Evolutionary conservation across 345 rosid species (phyloP).

Genomic region (Rhizophora mangle): DNA sequence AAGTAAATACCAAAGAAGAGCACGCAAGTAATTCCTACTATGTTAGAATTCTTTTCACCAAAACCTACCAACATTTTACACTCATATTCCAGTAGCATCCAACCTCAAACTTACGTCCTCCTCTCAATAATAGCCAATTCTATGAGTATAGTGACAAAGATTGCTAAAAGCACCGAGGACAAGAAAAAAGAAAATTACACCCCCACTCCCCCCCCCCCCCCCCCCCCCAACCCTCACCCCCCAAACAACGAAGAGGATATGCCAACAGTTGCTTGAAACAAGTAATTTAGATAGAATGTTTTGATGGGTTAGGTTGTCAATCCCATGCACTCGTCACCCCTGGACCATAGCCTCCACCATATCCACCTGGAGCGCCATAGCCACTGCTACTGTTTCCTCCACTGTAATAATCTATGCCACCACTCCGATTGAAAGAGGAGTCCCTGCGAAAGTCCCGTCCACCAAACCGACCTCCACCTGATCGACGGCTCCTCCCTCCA

Average conservation of each 20-base stretch:
- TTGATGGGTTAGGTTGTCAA: slow-evolving; percentile 20
- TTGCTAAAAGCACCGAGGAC: slow-evolving; percentile 13
- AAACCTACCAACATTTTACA: slow-evolving; percentile 34
- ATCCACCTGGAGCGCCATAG: slow-evolving; percentile 12
- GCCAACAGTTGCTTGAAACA: slow-evolving; percentile 20
- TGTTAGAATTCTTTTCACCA: slow-evolving; percentile 26
- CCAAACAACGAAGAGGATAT: slow-evolving; percentile 9
- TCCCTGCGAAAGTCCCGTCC: slow-evolving; percentile 89
- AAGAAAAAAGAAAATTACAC: slow-evolving; percentile 1
- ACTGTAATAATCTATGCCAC: slow-evolving; percentile 54
- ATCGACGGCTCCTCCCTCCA: slow-evolving; percentile 62
- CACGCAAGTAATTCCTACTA: slow-evolving; percentile 26
- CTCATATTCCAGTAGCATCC: slow-evolving; percentile 26
- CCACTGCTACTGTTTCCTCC: slow-evolving; percentile 42
- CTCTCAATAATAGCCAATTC: slow-evolving; percentile 29
- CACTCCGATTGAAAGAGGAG: slow-evolving; percentile 50
- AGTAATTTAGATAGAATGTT: slow-evolving; percentile 7
- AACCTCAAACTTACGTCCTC: slow-evolving; percentile 32
- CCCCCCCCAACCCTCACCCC: too few species aligned
- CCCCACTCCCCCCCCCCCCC: neutral
- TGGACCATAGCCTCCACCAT: slow-evolving; percentile 42
- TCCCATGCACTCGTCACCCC: slow-evolving; percentile 78
- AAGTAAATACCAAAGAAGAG: slow-evolving; percentile 5
- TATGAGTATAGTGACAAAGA: slow-evolving; percentile 22
- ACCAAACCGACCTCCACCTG: slow-evolving; percentile 89